Base-by-base conservation (phyloP, 208 protist species). In the Spongospora subterranea region DNA sequence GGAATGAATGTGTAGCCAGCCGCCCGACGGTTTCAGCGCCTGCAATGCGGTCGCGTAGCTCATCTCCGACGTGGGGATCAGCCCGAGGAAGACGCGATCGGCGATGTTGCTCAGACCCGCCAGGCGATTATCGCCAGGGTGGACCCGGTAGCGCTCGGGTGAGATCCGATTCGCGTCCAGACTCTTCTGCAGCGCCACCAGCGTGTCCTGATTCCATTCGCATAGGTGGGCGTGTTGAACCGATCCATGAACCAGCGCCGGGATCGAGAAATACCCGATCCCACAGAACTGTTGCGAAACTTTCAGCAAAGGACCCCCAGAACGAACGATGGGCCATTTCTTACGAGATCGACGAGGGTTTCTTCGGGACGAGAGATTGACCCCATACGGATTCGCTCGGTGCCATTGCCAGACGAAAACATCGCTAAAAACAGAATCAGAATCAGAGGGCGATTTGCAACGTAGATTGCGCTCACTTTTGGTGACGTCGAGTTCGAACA, bases 1-100 rank as follows among this genome's bases (percentile, higher is more conserved):
- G 6, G 6, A 6, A 88, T 88, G 76, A 40, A 88, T 45, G 76
- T 88, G 76, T 29, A 88, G 76, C 76, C 76, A 88, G 76, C 76
- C 76, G 38, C 76, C 76, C 6, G 13, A 40, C 6, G 6, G 13
- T 24, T 88, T 40, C 76, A 88, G 24, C 76, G 76, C 76, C 24
- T 29, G 13, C 6, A 88, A 24, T 46, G 76, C 76, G 24, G 41
- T 88, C 41, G 13, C 20, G 13, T 24, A 88, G 76, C 76, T 45
- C 41, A 46, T 45, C 24, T 88, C 76, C 20, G 39, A 46, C 6
- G 76, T 46, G 13, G 76, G 76, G 38, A 88, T 46, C 13, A 88
- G 76, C 6, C 76, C 76, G 13, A 88, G 76, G 13, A 45, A 24
- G 20, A 88, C 76, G 39, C 76, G 76, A 88, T 88, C 76, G 20